Evolutionary conservation across 2,329 filamentous ascomycete genomes (phyloP), one percentile per base, ranked within the genome.

Genomic region (Colletotrichum destructivum): DNA sequence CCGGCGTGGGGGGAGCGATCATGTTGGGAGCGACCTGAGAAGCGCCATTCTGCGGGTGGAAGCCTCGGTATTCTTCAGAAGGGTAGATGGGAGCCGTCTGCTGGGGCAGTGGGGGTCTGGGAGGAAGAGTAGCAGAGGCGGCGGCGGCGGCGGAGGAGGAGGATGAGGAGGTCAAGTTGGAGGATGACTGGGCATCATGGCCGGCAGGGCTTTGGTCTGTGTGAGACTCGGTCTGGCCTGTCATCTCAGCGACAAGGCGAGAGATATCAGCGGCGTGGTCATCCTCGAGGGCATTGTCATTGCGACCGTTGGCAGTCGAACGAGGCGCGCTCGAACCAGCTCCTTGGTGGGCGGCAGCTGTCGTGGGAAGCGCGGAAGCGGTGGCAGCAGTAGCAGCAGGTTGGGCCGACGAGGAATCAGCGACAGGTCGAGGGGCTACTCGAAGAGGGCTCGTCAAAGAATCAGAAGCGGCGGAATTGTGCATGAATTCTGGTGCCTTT

Each of bases 41-140:
- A 65, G 81, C 77, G 59, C 76, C 67, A 67, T 79, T 80, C 67
- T 82, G 79, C 74, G 82, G 78, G 67, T 82, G 81, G 55, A 82
- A 81, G 51, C 77, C 62, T 38, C 71, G 66, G 42, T 71, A 71
- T 11, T 68, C 67, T 60, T 77, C 76, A 55, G 77, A 71, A 61
- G 74, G 75, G 77, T 83, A 82, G 71, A 81, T 77, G 70, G 82
- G 81, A 73, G 81, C 74, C 65, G 77, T 75, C 69, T 79, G 78
- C 72, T 84, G 81, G 38, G 84, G 80, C 71, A 82, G 74, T 59
- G 84, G 84, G 61, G 85, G 85, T 76, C 84, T 83, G 66, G 85
- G 79, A 76, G 86, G 87, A 71, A 89, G 80, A 77, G 86, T 82
- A 73, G 85, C 78, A 49, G 82, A 77, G 42, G 79, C 79, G 75